Conservation (phyloP, 2,329 filamentous ascomycete genomes). For the Fusarium odoratissimum region DNA sequence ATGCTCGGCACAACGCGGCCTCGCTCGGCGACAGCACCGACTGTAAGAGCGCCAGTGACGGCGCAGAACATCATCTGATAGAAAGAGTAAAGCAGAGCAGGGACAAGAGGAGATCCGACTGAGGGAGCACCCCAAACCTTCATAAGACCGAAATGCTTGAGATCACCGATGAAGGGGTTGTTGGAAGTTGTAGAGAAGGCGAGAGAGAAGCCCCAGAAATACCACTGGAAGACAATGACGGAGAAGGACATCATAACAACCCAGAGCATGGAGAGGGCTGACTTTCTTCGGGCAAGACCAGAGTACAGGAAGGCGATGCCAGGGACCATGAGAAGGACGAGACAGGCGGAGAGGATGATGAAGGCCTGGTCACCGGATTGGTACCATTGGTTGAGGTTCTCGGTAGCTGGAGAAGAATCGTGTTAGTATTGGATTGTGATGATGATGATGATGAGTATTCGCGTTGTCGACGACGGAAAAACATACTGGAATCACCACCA, state of each 20-base stretch:
- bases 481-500: slow-evolving; percentile 83
- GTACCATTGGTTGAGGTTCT: slow-evolving; percentile 97
- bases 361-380: slow-evolving; percentile 91
- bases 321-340: slow-evolving; percentile 97
- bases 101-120: slow-evolving; percentile 87
- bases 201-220: slow-evolving; percentile 98
- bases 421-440: slow-evolving; percentile 8
- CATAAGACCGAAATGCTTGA: slow-evolving; percentile 89
- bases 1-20: slow-evolving; percentile 92
- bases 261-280: slow-evolving; percentile 96
- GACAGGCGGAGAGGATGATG: slow-evolving; percentile 88
- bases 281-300: slow-evolving; percentile 96
- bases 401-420: slow-evolving; percentile 65
- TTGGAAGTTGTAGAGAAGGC: slow-evolving; percentile 86
- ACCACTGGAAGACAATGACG: slow-evolving; percentile 97
- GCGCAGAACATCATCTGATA: slow-evolving; percentile 99
- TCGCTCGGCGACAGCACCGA: slow-evolving; percentile 93
- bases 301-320: slow-evolving; percentile 98
- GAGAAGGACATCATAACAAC: slow-evolving; percentile 94
- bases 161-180: slow-evolving; percentile 91
- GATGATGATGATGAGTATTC: background rate
- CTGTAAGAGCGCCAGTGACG: slow-evolving; percentile 89
- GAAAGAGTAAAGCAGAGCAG: slow-evolving; percentile 91
- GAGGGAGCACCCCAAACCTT: slow-evolving; percentile 87
- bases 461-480: background rate